Percentiles rank a stretch among this genome's conserved stretches.
Conservation (phyloP, 305 asterid species). For the Caryopteris hybrid region DNA sequence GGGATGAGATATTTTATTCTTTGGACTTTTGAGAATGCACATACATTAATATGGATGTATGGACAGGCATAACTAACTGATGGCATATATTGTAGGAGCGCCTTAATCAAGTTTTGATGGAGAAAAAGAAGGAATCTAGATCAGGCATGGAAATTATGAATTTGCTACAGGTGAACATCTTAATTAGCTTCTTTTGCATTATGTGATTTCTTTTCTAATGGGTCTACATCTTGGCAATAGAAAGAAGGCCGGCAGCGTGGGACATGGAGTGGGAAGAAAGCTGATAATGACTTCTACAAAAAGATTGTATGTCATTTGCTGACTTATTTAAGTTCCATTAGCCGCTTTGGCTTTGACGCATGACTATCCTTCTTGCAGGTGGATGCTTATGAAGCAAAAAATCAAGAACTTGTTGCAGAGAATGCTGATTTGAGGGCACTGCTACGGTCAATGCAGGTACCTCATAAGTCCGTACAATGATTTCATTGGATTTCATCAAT, state of each 20-base stretch:
- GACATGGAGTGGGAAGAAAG: slow-evolving; percentile 89
- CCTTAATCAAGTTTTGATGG: slow-evolving; percentile 88
- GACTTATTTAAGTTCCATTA: slow-evolving; percentile 19
- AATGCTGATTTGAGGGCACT: slow-evolving; percentile 91
- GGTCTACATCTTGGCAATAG: slow-evolving; percentile 36
- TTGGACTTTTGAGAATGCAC: slow-evolving; percentile 13
- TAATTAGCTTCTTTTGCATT: neutral
- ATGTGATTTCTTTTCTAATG: slow-evolving; percentile 12
- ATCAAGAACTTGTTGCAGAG: slow-evolving; percentile 88
- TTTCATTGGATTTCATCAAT: neutral
- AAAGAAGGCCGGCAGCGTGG: slow-evolving; percentile 99
- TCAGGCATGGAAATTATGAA: slow-evolving; percentile 98
- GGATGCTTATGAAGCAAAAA: slow-evolving; percentile 86
- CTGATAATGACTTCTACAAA: slow-evolving; percentile 89
- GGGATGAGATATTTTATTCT: slow-evolving; percentile 27
- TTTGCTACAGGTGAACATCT: slow-evolving; percentile 67
- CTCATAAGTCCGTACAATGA: neutral
- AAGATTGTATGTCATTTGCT: slow-evolving; percentile 59
- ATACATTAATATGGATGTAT: neutral
- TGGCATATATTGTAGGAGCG: slow-evolving; percentile 55
- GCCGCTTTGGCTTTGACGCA: no score
- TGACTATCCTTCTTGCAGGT: slow-evolving; percentile 51
- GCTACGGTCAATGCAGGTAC: slow-evolving; percentile 93
- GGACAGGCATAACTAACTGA: neutral
- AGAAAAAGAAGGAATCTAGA: slow-evolving; percentile 95